Evolutionary conservation across 2,329 filamentous ascomycete species (phyloP).

Genomic region (Colletotrichum cordylinicola): DNA sequence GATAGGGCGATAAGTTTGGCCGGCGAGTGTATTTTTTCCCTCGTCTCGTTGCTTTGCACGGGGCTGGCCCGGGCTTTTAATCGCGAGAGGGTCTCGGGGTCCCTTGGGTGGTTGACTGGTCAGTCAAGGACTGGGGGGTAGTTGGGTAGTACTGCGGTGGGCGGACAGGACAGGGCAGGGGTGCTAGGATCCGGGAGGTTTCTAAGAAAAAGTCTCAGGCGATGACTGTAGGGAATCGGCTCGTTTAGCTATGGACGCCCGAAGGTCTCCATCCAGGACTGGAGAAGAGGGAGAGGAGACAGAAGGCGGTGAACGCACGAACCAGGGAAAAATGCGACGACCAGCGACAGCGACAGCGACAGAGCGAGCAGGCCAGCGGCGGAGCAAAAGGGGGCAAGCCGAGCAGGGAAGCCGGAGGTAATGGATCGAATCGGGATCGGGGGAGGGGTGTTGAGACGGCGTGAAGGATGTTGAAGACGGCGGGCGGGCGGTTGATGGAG

Average conservation of each 20-base stretch:
- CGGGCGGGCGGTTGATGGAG: not conserved
- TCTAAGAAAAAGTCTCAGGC: constrained; percentile 20
- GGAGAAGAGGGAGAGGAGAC: constrained; percentile 19
- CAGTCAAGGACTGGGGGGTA: constrained; percentile 7
- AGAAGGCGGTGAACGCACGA: constrained; percentile 22
- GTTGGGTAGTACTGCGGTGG: constrained; percentile 19
- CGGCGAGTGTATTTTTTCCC: constrained; percentile 17
- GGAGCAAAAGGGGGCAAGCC: constrained; percentile 7
- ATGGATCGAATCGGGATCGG: constrained; percentile 13
- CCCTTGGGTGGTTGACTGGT: constrained; percentile 19
- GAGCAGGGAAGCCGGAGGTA: constrained; percentile 18
- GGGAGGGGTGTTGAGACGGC: not conserved
- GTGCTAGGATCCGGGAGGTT: constrained; percentile 21
- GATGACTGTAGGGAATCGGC: constrained; percentile 17
- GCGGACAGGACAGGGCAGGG: constrained; percentile 20
- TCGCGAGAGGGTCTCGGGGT: constrained; percentile 22
- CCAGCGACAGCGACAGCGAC: constrained; percentile 15
- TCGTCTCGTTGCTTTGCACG: constrained; percentile 17
- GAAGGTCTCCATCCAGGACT: constrained; percentile 15
- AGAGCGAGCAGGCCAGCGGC: not conserved
- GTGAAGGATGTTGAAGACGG: not conserved
- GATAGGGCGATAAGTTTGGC: constrained; percentile 17
- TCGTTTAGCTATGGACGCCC: constrained; percentile 21
- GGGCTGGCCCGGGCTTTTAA: constrained; percentile 21
- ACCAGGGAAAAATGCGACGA: constrained; percentile 20